Base-by-base conservation (phyloP, 2,329 filamentous ascomycete species). In the Boeremia exigua region DNA sequence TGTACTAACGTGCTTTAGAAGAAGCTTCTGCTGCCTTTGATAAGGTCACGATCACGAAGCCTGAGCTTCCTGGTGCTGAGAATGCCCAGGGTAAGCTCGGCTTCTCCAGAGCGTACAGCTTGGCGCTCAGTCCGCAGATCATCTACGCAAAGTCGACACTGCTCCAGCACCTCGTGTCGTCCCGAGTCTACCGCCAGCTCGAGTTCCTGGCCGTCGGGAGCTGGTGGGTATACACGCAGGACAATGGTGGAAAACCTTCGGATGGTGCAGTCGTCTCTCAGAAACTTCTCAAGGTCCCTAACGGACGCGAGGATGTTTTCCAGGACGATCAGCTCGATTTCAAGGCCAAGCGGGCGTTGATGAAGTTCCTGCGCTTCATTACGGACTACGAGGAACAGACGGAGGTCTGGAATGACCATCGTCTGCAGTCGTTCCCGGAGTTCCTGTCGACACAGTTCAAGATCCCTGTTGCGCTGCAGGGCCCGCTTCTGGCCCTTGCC, bases 321-420 rank as follows among this genome's bases (percentile, higher is more conserved):
- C 85, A 88, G 43, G 89, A 92, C 72, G 85, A 85, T 32, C 82
- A 82, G 23, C 90, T 98, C 53, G 86, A 91, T 40, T 83, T 89
- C 63, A 89, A 89, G 61, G 87, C 91, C 6, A 98, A 98, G 79
- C 87, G 94, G 49, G 84, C 85, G 9, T 77, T 98, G 68, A 96
- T 97, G 89, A 96, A 96, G 75, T 96, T 97, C 68, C 82, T 98
- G 68, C 93, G 94, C 74, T 94, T 95, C 71, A 89, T 96, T 48
- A 81, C 87, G 56, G 85, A 92, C 65, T 88, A 88, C 67, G 85
- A 90, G 63, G 84, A 82, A 19, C 84, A 85, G 68, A 74, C 66
- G 45, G 83, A 83, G 47, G 65, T 80, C 3, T 92, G 88, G 88
- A 76, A 86, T 56, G 67, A 78, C 2, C 79, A 85, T 47, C 84